Evolutionary conservation across 441 rosid genomes (phyloP).

Genomic region (Biscutella laevigata): DNA sequence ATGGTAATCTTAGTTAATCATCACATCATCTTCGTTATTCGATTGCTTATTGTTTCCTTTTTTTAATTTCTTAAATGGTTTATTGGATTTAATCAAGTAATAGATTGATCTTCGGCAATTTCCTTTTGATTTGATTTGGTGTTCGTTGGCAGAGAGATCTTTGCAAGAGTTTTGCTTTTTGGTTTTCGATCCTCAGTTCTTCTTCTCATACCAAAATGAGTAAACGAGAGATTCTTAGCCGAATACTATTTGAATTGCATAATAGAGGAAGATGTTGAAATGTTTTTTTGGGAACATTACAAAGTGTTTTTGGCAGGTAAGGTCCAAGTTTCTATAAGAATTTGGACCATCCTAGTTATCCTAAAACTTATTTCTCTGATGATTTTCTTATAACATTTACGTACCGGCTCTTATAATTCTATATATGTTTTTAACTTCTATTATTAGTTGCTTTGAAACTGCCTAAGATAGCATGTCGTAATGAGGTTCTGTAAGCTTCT

Average conservation of each 20-base stretch:
- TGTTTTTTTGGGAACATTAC: neutral
- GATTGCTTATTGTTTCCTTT: too few species aligned
- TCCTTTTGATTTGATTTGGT: conserved; percentile 1
- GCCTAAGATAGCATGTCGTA: conserved; percentile 7
- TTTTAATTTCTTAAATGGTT: neutral
- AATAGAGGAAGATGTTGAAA: neutral
- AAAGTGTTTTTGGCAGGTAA: neutral
- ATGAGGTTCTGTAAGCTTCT: neutral
- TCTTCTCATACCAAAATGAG: neutral
- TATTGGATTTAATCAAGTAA: neutral
- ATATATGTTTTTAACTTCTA: conserved; percentile 3
- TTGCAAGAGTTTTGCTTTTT: too few species aligned
- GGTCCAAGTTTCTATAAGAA: neutral
- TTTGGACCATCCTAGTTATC: neutral
- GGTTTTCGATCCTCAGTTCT: neutral
- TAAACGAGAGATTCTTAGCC: neutral
- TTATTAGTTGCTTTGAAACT: conserved; percentile 12
- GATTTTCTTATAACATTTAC: neutral
- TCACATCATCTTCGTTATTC: too few species aligned
- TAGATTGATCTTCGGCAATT: neutral
- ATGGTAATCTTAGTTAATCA: too few species aligned
- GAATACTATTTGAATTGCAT: neutral
- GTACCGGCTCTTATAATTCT: neutral
- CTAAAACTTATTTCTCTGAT: neutral
- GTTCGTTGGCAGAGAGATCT: neutral